Evolutionary conservation across 306 rosid species (phyloP).

Genomic region (Cicer yamashitae): DNA sequence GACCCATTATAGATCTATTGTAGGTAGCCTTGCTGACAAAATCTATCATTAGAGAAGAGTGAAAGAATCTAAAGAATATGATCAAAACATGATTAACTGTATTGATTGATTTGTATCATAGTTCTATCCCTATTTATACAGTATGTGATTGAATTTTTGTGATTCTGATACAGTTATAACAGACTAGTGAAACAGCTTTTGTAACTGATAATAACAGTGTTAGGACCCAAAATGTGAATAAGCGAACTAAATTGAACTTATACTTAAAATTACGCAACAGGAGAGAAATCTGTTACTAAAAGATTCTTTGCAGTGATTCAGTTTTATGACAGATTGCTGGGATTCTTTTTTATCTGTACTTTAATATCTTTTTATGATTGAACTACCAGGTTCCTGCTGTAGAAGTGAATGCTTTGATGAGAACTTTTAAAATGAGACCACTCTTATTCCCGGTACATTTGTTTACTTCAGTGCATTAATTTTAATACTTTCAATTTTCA

Average conservation of each 20-base stretch:
- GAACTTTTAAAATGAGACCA: slow-evolving; percentile 92
- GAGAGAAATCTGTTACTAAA: no score
- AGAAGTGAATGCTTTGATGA: slow-evolving; percentile 94
- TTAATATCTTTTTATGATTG: slow-evolving; percentile 40
- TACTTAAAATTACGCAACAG: no score
- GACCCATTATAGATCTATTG: not conserved
- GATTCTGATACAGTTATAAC: not conserved
- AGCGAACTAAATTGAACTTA: no score
- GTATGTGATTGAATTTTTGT: not conserved
- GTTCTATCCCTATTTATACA: not conserved
- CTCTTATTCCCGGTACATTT: slow-evolving; percentile 85
- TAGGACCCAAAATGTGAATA: no score
- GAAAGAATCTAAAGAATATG: not conserved
- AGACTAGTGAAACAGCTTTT: not conserved
- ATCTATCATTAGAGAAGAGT: not conserved
- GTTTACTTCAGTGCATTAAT: slow-evolving; percentile 26
- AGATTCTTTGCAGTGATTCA: not conserved
- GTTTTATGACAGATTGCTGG: slow-evolving; percentile 30
- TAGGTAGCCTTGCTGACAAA: not conserved
- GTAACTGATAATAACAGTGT: no score
- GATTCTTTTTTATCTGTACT: slow-evolving; percentile 35
- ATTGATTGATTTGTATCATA: not conserved
- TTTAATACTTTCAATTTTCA: slow-evolving; percentile 22
- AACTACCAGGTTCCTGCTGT: slow-evolving; percentile 82
- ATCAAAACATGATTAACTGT: not conserved